Evolutionary conservation across 495 filamentous ascomycete genomes (phyloP), one percentile per base, ranked within the genome.

Genomic region (Tuber borchii): DNA sequence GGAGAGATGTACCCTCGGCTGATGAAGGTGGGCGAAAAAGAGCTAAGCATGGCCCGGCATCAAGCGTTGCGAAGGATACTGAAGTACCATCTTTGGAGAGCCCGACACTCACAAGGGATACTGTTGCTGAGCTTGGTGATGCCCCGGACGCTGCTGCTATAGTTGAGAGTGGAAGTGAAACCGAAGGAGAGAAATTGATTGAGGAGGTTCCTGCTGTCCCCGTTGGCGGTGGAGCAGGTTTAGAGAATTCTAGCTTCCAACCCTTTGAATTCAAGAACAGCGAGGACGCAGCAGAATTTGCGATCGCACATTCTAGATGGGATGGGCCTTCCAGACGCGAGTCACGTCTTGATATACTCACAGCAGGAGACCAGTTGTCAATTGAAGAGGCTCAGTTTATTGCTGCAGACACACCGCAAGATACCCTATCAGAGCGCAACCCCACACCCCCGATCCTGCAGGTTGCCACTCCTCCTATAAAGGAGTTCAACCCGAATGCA

Each of bases 1-100:
- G 34, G 71, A 75, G 78, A 44, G 79, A 79, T 70, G 72, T 71
- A 43, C 78, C 69, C 16, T 65, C 75, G 39, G 75, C 75, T 48
- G 26, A 34, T 65, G 81, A 81, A 70, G 76, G 80, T 71, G 78
- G 71, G 71, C 68, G 81, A 51, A 83, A 80, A 78, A 76, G 78
- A 37, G 77, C 44, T 48, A 82, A 82, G 65, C 80, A 76, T 74
- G 74, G 79, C n/a, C 78, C 79, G 51, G 78, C 73, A 31, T 68
- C 71, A 42, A 79, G 78, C 45, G 70, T 22, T 26, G 78, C 75
- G 31, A 78, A 69, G 39, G 78, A 78, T 81, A 71, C 70, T 26
- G 79, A 81, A 37, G 72, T 81, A 14, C 79, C 78, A 45, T 45
- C 75, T 75, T 37, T 81, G 70, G 80, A 78, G 73, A 82, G 75